These are phyloP conservation scores for Suillus alpinus DNA, from an alignment of 768 basidiomycete genomes.

Conservation along the genomic window DNA sequence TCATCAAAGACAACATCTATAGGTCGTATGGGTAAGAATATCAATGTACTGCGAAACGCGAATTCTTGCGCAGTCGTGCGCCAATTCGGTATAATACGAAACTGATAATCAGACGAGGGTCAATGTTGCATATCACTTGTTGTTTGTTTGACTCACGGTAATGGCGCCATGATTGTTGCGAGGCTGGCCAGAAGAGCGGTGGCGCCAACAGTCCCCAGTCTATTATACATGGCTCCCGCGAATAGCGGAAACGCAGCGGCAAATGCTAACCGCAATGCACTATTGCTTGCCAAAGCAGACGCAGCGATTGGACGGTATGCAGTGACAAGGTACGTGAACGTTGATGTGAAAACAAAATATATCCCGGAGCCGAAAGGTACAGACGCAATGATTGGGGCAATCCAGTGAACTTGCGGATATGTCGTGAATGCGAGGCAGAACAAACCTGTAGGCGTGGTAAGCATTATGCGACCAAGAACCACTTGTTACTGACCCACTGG, in stretches of 20 bases:
- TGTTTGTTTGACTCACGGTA: conserved; percentile 46
- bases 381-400: conserved; percentile 43
- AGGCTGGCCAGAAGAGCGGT: conserved; percentile 70
- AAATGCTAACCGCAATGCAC: conserved; percentile 44
- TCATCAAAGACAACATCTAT: background rate
- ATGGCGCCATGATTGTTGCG: conserved; percentile 56
- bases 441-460: conserved; percentile 28
- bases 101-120: conserved; percentile 21
- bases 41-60: conserved; percentile 37
- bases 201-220: conserved; percentile 66
- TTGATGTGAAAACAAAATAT: conserved; percentile 64
- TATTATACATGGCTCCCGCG: conserved; percentile 47
- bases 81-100: conserved; percentile 50
- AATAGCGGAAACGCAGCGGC: conserved; percentile 54
- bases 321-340: conserved; percentile 58
- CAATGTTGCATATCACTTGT: background rate
- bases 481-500: conserved; percentile 46
- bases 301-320: conserved; percentile 51
- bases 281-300: conserved; percentile 69
- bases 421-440: conserved; percentile 59
- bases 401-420: conserved; percentile 45
- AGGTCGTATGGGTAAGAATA: background rate
- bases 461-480: background rate
- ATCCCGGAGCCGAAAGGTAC: conserved; percentile 53
- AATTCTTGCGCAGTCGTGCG: conserved; percentile 39